These are phyloP conservation scores for Sporisorium iseilematis-ciliati DNA, from an alignment of 1,284 basidiomycete genomes.

Conservation along the genomic window DNA sequence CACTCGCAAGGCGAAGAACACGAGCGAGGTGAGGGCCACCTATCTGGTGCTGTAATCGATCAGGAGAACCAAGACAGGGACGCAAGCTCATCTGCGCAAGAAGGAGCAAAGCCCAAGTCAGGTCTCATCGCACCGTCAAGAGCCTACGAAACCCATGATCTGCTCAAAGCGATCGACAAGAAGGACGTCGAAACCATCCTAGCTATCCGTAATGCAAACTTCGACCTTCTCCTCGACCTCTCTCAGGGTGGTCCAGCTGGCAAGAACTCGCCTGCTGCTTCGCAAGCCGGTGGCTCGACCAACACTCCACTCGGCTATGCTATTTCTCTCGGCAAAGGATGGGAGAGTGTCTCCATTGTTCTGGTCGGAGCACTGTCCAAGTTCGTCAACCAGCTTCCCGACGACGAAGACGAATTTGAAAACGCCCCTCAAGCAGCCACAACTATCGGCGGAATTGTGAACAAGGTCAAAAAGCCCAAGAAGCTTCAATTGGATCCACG, in stretches of 20 bases:
- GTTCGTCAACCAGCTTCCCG: slow-evolving; percentile 66
- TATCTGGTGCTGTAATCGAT: slow-evolving; percentile 28
- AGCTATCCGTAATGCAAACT: slow-evolving; percentile 62
- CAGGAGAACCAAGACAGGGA: neutral
- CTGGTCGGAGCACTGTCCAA: slow-evolving; percentile 63
- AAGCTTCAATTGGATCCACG: slow-evolving; percentile 53
- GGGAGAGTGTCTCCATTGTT: slow-evolving; percentile 59
- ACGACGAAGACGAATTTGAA: slow-evolving; percentile 53
- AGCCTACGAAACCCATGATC: slow-evolving; percentile 61
- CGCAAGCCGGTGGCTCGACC: slow-evolving; percentile 38
- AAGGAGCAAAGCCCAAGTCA: slow-evolving; percentile 8
- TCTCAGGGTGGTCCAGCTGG: slow-evolving; percentile 20
- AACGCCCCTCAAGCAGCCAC: slow-evolving; percentile 2
- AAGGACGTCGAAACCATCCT: slow-evolving; percentile 64
- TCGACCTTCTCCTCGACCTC: slow-evolving; percentile 65
- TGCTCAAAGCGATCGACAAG: slow-evolving; percentile 66
- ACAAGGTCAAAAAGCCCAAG: slow-evolving; percentile 40
- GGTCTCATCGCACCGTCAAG: slow-evolving; percentile 13
- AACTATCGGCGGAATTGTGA: slow-evolving; percentile 8
- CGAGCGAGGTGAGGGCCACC: slow-evolving; percentile 27
- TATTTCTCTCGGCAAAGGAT: slow-evolving; percentile 60
- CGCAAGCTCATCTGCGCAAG: neutral
- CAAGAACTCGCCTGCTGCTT: slow-evolving; percentile 31
- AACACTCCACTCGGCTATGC: slow-evolving; percentile 62
- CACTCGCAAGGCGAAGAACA: slow-evolving; percentile 1